Conservation (phyloP, 1,284 basidiomycete genomes). For the Tilletia walkeri region DNA sequence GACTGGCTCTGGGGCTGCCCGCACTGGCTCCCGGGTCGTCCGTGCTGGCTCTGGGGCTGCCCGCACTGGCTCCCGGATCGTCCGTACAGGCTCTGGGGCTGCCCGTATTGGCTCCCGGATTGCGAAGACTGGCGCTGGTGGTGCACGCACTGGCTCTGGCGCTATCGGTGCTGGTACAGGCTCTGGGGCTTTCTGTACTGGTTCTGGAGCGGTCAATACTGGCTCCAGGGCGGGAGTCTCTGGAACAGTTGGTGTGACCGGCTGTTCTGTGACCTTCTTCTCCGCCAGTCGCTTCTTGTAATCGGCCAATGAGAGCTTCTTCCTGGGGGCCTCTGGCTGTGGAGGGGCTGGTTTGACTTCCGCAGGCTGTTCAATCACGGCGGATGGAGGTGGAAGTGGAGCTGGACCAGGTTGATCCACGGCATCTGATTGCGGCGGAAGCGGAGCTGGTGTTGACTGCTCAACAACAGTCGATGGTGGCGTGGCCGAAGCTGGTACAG, state of each 20-base stretch:
- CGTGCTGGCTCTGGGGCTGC: too few species aligned
- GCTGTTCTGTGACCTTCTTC: conserved; percentile 32
- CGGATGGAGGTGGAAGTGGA: neutral
- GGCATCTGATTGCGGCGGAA: neutral
- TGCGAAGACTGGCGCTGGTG: too few species aligned
- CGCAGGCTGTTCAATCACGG: too few species aligned
- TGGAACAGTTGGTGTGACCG: neutral
- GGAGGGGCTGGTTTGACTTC: conserved; percentile 20
- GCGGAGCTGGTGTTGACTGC: too few species aligned
- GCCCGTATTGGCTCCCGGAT: too few species aligned
- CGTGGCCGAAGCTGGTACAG: too few species aligned
- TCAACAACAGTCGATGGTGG: too few species aligned
- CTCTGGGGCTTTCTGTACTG: neutral
- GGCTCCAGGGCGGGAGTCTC: conserved; percentile 3
- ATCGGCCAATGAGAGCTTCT: conserved; percentile 50
- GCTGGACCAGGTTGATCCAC: neutral
- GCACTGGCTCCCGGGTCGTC: too few species aligned
- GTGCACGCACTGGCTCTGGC: too few species aligned
- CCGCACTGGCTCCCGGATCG: too few species aligned
- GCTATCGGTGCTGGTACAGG: neutral
- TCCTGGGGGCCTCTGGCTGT: conserved; percentile 34
- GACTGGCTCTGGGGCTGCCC: too few species aligned
- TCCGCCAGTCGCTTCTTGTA: conserved; percentile 52
- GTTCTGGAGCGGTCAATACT: neutral
- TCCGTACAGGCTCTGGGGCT: too few species aligned